Percentiles rank a stretch among this genome's conserved stretches.
Conservation (phyloP, 2,329 filamentous ascomycete genomes). For the Dendryphion nanum region DNA sequence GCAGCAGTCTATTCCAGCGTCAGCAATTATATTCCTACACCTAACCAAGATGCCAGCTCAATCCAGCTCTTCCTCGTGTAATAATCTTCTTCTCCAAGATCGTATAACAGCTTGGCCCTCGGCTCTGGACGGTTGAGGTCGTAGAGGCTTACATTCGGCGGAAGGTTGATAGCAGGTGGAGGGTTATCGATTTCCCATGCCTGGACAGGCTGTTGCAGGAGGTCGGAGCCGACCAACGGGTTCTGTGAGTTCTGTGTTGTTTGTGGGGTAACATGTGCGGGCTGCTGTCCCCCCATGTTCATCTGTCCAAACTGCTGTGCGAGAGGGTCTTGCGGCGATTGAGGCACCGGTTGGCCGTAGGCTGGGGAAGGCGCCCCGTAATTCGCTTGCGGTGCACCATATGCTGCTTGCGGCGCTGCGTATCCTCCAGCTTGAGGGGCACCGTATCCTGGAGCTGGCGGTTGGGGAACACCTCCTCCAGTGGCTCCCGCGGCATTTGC, state of each 20-base stretch:
- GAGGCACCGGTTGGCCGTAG: background rate
- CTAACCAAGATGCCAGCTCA: too few relatives aligned
- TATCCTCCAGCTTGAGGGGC: constrained; percentile 6
- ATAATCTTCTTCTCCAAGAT: too few relatives aligned
- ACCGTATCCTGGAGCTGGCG: constrained; percentile 29
- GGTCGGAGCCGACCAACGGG: background rate
- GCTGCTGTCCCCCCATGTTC: constrained; percentile 59
- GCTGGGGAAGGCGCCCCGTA: background rate
- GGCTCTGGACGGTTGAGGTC: constrained; percentile 58
- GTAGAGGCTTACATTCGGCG: constrained; percentile 77
- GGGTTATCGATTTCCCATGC: constrained; percentile 87
- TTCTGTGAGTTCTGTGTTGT: background rate
- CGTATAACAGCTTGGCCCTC: constrained; percentile 42
- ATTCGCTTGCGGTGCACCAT: background rate
- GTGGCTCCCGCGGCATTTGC: constrained; percentile 63
- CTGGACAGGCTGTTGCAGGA: constrained; percentile 39
- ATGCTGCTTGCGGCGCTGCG: background rate
- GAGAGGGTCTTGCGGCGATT: constrained; percentile 50
- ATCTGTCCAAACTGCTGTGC: constrained; percentile 82
- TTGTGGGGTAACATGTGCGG: constrained; percentile 15
- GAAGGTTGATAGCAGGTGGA: constrained; percentile 86
- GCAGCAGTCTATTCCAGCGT: constrained; percentile 58
- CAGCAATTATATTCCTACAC: too few relatives aligned
- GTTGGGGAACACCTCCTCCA: constrained; percentile 43
- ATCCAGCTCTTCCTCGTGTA: too few relatives aligned